phyloP scores from a whole-genome alignment of 805 yeast genomes.

The Wickerhamomyces bisporus region DNA sequence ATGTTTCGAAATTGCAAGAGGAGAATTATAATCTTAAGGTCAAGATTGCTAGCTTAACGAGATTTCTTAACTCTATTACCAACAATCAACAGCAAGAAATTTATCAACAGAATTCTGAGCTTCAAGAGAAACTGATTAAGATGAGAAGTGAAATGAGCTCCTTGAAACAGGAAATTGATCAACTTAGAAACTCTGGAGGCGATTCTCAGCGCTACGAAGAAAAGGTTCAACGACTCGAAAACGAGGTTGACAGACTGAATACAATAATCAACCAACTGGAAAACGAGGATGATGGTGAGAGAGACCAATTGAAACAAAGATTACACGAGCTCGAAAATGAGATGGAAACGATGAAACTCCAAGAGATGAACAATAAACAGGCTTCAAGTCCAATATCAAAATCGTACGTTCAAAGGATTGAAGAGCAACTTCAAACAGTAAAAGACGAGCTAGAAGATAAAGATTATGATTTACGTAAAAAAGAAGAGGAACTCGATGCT shows the following conservation, averaged over 20 bases:
- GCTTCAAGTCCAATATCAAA: conserved; percentile 12
- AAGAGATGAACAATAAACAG: conserved; percentile 9
- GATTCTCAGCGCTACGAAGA: background rate
- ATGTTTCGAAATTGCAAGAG: conserved; percentile 28
- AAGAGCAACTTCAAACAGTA: conserved; percentile 15
- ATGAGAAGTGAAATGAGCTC: conserved; percentile 17
- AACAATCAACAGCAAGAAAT: conserved; percentile 35
- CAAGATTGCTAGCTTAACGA: conserved; percentile 36
- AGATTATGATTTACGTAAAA: conserved; percentile 15
- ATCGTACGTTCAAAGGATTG: conserved; percentile 11
- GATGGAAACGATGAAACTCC: conserved; percentile 3
- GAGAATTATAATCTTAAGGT: conserved; percentile 42
- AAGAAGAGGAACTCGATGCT: conserved; percentile 18
- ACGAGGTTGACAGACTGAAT: conserved; percentile 9
- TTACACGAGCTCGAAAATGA: conserved; percentile 1
- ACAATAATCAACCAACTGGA: background rate
- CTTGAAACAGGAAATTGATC: conserved; percentile 18
- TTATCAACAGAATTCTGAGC: conserved; percentile 32
- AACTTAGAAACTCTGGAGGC: background rate
- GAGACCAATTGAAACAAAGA: conserved; percentile 1
- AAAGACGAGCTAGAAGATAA: conserved; percentile 11
- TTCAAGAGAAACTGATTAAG: conserved; percentile 21
- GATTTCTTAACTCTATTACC: conserved; percentile 32
- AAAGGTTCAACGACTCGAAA: conserved; percentile 1
- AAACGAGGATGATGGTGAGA: background rate